phyloP scores from a whole-genome alignment of 176 grass and related monocot genomes.

The Aegilops speltoides region DNA sequence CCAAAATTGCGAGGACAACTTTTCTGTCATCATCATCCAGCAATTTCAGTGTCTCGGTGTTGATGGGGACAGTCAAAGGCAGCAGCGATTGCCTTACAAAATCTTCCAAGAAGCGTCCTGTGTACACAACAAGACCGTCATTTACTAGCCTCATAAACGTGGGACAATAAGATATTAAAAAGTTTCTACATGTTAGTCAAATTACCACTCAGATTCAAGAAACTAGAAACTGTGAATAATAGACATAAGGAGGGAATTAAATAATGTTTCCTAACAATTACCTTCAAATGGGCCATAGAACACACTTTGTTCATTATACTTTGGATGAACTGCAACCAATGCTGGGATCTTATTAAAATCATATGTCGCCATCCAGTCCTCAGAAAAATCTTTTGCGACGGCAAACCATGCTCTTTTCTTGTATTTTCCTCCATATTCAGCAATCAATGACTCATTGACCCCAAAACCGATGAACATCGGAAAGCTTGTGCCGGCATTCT shows the following conservation, averaged over 20 bases:
- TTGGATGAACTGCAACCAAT: slow-evolving; percentile 70
- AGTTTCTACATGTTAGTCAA: not conserved
- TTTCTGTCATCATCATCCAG: slow-evolving; percentile 77
- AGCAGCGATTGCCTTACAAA: slow-evolving; percentile 82
- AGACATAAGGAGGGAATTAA: slow-evolving; percentile 3
- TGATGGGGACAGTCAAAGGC: slow-evolving; percentile 85
- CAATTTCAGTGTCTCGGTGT: slow-evolving; percentile 87
- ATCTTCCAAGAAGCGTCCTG: slow-evolving; percentile 89
- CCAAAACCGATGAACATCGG: slow-evolving; percentile 95
- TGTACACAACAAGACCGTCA: slow-evolving; percentile 12
- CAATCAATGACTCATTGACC: slow-evolving; percentile 69
- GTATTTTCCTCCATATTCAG: slow-evolving; percentile 74
- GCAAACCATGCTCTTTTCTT: slow-evolving; percentile 99
- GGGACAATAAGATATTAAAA: not conserved
- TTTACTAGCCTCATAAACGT: not conserved
- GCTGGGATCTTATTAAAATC: slow-evolving; percentile 86
- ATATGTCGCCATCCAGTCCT: slow-evolving; percentile 71
- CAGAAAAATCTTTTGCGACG: slow-evolving; percentile 84
- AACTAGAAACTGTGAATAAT: not conserved
- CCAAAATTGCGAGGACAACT: slow-evolving; percentile 84
- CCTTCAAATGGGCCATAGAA: slow-evolving; percentile 98
- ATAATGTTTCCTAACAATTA: slow-evolving; percentile 25
- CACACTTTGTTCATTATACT: slow-evolving; percentile 80
- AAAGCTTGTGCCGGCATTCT: slow-evolving; percentile 65
- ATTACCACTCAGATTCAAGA: not conserved